Base-by-base conservation (phyloP, 805 yeast species). In the Hyphopichia homilentoma region DNA sequence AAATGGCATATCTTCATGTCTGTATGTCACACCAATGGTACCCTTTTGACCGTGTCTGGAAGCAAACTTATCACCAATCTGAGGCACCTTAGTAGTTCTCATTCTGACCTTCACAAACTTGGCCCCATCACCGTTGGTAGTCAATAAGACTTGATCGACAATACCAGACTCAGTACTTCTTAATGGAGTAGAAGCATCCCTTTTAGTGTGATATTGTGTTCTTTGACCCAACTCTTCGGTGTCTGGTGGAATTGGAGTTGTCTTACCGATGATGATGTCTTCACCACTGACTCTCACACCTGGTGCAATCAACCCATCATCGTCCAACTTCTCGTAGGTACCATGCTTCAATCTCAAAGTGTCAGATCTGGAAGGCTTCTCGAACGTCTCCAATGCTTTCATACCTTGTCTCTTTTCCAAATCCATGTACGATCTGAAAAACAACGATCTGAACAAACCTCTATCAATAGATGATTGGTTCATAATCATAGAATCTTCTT, bases 11-110 rank as follows among this genome's bases (percentile, higher is more conserved):
- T 93, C 99, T 63, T 93, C 99, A 59, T 90, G 93, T 59, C 97
- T 79, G 59, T 90, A 93, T 0, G 98, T 93, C 43, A 93, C 93
- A 81, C 99, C 99, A 63, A 93, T 89, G 14, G 98, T 93, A 82
- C 99, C 99, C 70, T 93, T 93, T 67, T 93, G 99, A 60, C 99
- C 99, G 74, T 93, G 98, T 69, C 98, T 85, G 25, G 97, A 90
- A 5, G 99, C 97, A 66, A 93, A 93, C 66, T 93, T 93, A 65
- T 93, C 99, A 64, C 99, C 99, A 64, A 93, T 90, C 66, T 93
- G 99, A 8, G 99, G 99, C 29, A 90, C 75, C 66, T 94, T 93
- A 4, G 99, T 93, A 1, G 98, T 93, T 75, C 99, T 85, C 87
- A 94, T 93, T 68, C 99, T 80, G 29, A 93, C 97, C 67, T 93